Evolutionary conservation across 768 basidiomycete species (phyloP), one percentile per base, ranked within the genome.

Genomic region (Tephrocybe rancida): DNA sequence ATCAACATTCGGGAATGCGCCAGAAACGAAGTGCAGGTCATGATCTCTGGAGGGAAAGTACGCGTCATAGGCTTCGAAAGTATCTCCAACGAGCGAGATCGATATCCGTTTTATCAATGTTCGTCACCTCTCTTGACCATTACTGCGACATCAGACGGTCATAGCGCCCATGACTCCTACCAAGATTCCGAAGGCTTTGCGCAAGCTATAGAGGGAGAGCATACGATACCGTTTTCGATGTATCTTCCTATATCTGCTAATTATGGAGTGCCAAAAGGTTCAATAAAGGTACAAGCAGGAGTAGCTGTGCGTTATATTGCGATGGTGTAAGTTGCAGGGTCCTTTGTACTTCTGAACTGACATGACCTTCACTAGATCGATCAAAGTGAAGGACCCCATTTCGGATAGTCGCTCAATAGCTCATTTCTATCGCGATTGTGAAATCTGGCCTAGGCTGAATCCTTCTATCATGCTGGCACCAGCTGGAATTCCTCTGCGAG

Each of bases 21-120:
- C 25, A 82, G 76, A 65, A 84, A 83, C 58, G 81, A 82, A 51
- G 66, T 78, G 1, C 73, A 82, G n/a, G 64, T 92, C 3, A 72
- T 84, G 59, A 68, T 96, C 13, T 85, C 85, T 34, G 84, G 79
- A 32, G 90, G 85, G 3, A 95, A 93, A 73, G 68, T 95, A 27
- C 77, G 92, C 53, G 76, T 95, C 19, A 79, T 95, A 48, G 93
- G 95, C 3, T 94, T 93, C 65, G 95, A 96, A 72, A 85, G 82
- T 38, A 77, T 84, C 38, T 73, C 80, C 0, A 73, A 78, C 42
- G 73, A 80, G 50, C 75, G 79, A 22, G 75, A 80, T n/a, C 76
- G 87, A 14, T 84, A 90, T 65, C 85, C 87, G 11, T 96, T 97
- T 69, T 95, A 90, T 65, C 91, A 93, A 60, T 82, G 81, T 64